Evolutionary conservation across 1,284 basidiomycete species (phyloP).

Genomic region (Stygiomarasmius scandens): DNA sequence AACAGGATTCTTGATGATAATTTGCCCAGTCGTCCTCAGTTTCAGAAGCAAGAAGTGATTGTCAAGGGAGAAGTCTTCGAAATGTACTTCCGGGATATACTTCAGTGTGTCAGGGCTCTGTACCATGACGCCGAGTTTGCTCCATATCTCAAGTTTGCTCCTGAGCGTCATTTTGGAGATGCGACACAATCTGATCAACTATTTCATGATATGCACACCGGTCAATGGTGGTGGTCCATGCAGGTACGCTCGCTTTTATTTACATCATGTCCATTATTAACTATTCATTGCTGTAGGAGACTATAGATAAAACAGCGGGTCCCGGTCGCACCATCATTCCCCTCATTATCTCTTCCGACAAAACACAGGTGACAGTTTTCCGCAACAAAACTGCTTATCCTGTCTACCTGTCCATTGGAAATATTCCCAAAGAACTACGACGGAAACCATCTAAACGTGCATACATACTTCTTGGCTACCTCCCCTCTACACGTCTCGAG

Average conservation of each 20-base stretch:
- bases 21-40: background rate
- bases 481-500: slow-evolving; percentile 35
- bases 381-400: slow-evolving; percentile 42
- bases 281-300: slow-evolving; percentile 22
- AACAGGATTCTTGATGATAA: slow-evolving; percentile 8
- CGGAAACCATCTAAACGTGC: slow-evolving; percentile 35
- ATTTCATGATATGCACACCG: slow-evolving; percentile 38
- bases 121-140: slow-evolving; percentile 11
- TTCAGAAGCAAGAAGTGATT: slow-evolving; percentile 2
- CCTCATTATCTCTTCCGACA: slow-evolving; percentile 34
- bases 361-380: slow-evolving; percentile 31
- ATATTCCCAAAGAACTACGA: slow-evolving; percentile 43
- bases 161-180: slow-evolving; percentile 35
- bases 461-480: slow-evolving; percentile 41
- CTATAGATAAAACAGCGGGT: slow-evolving; percentile 23
- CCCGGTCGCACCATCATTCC: slow-evolving; percentile 42
- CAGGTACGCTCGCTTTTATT: slow-evolving; percentile 28
- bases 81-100: slow-evolving; percentile 5
- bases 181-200: too few species aligned
- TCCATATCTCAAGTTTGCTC: slow-evolving; percentile 20
- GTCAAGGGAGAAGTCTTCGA: slow-evolving; percentile 13
- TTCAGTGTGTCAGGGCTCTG: slow-evolving; percentile 5
- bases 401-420: slow-evolving; percentile 46
- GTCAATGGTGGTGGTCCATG: slow-evolving; percentile 40
- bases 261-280: background rate